Conservation (phyloP, 1,284 basidiomycete genomes). For the Irpex sp. region DNA sequence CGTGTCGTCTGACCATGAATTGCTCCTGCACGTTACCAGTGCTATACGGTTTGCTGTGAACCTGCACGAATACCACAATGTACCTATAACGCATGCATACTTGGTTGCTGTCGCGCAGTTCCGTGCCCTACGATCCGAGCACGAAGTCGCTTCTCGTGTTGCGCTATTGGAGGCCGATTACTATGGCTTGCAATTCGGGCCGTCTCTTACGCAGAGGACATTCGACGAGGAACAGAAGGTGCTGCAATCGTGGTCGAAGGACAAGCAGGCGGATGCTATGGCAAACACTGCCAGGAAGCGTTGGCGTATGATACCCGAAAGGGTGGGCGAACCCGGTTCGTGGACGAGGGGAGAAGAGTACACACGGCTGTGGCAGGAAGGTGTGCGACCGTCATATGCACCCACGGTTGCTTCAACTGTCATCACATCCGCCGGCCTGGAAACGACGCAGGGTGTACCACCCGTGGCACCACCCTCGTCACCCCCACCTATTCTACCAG, state of each 20-base stretch:
- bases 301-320: constrained; percentile 66
- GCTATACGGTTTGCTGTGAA: constrained; percentile 79
- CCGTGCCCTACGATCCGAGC: constrained; percentile 80
- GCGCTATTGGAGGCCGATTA: constrained; percentile 81
- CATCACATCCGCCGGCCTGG: constrained; percentile 11
- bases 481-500: not conserved
- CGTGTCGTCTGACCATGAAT: constrained; percentile 14
- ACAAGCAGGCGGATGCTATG: constrained; percentile 52
- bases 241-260: constrained; percentile 55
- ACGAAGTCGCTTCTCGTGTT: constrained; percentile 73
- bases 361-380: constrained; percentile 65
- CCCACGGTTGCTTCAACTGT: constrained; percentile 41
- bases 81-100: constrained; percentile 83
- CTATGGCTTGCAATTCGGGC: constrained; percentile 70
- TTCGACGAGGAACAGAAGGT: constrained; percentile 62
- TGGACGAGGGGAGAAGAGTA: constrained; percentile 74
- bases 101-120: constrained; percentile 79
- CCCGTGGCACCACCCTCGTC: not conserved
- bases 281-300: constrained; percentile 65
- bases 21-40: constrained; percentile 38
- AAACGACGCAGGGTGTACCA: constrained; percentile 1
- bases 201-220: constrained; percentile 56
- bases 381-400: constrained; percentile 61
- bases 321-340: constrained; percentile 36
- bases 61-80: constrained; percentile 63